A percentile compares a stretch with the other conserved stretches of the same genome.
Evolutionary conservation across 1,284 basidiomycete species (phyloP).

Genomic region (Ceratobasidium sp.): DNA sequence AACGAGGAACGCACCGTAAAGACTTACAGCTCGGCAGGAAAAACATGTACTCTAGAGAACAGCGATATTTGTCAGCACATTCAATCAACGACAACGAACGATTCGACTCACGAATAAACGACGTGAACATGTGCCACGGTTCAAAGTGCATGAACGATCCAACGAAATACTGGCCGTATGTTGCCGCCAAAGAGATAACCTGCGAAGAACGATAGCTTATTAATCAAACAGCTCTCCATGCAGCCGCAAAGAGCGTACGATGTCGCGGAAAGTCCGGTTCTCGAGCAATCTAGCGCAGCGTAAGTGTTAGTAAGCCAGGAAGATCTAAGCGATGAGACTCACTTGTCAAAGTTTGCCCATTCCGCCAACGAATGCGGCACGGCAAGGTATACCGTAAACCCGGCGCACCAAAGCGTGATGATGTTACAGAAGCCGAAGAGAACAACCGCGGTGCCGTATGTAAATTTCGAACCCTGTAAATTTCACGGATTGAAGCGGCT

Average conservation of each 20-base stretch:
- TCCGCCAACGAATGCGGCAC: constrained; percentile 78
- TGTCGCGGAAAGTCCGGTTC: constrained; percentile 81
- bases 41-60: constrained; percentile 84
- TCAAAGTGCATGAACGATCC: constrained; percentile 88
- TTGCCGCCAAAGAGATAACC: constrained; percentile 80
- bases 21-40: constrained; percentile 76
- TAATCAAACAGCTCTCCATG: not conserved
- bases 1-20: constrained; percentile 53
- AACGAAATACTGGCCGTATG: constrained; percentile 90
- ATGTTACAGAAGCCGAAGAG: constrained; percentile 80
- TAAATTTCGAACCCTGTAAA: constrained; percentile 81
- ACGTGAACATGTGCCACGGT: too few species aligned
- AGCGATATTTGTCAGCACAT: too few species aligned
- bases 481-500: constrained; percentile 30
- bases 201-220: constrained; percentile 25
- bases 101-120: constrained; percentile 74
- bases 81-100: too few species aligned
- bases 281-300: constrained; percentile 62
- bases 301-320: constrained; percentile 8
- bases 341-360: constrained; percentile 78
- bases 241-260: constrained; percentile 59
- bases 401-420: constrained; percentile 83
- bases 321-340: constrained; percentile 53
- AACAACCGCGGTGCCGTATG: constrained; percentile 78
- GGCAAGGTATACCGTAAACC: constrained; percentile 85